These are phyloP conservation scores for Buxus sempervirens DNA, from an alignment of 164 flowering plant species.

Conservation along the genomic window DNA sequence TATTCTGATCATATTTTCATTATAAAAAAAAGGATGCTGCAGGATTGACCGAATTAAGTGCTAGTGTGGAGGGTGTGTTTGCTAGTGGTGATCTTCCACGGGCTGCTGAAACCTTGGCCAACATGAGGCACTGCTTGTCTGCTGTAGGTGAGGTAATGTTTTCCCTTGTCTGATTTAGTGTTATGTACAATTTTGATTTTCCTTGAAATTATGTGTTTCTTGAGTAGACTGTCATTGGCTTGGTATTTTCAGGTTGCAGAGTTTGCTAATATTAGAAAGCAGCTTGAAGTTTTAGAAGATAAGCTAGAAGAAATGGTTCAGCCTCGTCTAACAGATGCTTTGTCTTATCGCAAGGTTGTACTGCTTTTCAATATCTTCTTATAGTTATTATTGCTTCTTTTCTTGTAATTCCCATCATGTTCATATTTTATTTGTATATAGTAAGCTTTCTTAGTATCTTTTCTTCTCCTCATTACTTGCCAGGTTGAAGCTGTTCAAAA, in stretches of 20 bases:
- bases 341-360: slow-evolving; percentile 75
- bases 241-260: slow-evolving; percentile 80
- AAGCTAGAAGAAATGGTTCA: slow-evolving; percentile 94
- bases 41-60: slow-evolving; percentile 91
- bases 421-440: slow-evolving; percentile 2
- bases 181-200: not conserved
- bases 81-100: slow-evolving; percentile 97
- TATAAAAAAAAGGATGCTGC: slow-evolving; percentile 86
- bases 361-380: not conserved
- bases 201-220: not conserved
- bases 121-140: slow-evolving; percentile 96
- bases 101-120: slow-evolving; percentile 96
- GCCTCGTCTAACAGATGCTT: slow-evolving; percentile 89
- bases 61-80: slow-evolving; percentile 99
- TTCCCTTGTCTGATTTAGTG: slow-evolving; percentile 7
- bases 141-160: slow-evolving; percentile 94
- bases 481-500: slow-evolving; percentile 86
- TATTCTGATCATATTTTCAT: not conserved
- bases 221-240: not conserved
- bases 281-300: slow-evolving; percentile 95
- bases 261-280: slow-evolving; percentile 96
- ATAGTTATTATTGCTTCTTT: slow-evolving; percentile 6
- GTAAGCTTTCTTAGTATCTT: not conserved
- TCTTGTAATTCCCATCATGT: not conserved
- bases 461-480: not conserved